phyloP scores from a whole-genome alignment of 371 early-diverging fungal species.

The Thermomucor indicae-seudaticae region DNA sequence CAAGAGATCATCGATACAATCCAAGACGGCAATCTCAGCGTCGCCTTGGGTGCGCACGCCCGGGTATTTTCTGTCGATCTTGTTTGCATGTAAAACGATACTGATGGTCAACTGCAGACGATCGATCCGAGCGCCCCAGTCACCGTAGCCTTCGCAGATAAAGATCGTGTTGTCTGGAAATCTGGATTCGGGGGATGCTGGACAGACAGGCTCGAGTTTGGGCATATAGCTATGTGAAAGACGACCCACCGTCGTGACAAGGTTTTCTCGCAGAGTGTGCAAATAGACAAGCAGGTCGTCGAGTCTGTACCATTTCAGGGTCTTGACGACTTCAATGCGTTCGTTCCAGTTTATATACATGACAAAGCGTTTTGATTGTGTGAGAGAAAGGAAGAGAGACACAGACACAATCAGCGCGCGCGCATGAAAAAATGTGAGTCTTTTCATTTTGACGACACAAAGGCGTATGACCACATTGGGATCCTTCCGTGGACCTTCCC shows the following conservation, averaged over 20 bases:
- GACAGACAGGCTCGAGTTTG: background rate
- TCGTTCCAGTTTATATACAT: constrained; percentile 4
- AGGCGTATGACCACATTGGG: too few species aligned
- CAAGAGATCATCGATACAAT: background rate
- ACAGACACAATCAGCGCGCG: background rate
- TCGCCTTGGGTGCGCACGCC: background rate
- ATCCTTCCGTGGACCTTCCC: too few species aligned
- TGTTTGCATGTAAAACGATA: background rate
- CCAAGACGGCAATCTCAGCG: background rate
- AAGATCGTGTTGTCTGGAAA: background rate
- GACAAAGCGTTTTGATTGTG: too few species aligned
- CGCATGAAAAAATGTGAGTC: too few species aligned
- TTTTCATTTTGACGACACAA: too few species aligned
- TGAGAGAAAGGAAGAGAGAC: constrained; percentile 3
- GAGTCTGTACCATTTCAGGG: constrained; percentile 2
- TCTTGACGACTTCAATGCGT: background rate
- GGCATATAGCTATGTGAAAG: background rate
- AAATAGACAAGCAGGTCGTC: background rate
- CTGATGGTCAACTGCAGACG: background rate
- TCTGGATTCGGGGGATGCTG: background rate
- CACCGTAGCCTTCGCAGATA: background rate
- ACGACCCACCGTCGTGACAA: background rate
- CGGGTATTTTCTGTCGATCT: background rate
- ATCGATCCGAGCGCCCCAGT: constrained; percentile 1
- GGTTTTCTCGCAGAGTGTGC: background rate